A percentile compares a stretch with the other conserved stretches of the same genome.
Evolutionary conservation across 805 yeast species (phyloP).

Genomic region (Metschnikowia koreensis): DNA sequence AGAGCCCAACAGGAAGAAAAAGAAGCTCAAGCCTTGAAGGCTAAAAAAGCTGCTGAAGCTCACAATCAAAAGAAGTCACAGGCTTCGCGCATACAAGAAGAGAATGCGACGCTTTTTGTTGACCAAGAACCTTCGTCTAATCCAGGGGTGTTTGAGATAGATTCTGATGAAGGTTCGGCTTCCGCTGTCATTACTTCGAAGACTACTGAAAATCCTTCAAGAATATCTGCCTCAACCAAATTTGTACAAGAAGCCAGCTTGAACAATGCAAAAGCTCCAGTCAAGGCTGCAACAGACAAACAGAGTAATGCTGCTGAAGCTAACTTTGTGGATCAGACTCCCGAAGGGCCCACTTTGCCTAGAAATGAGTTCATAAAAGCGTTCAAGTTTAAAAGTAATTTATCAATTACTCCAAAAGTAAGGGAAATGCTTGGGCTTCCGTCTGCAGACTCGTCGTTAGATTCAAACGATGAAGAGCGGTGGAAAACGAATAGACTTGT

Average conservation of each 20-base stretch:
- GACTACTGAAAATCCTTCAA: no score
- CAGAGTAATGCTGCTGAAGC: background rate
- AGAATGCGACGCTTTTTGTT: no score
- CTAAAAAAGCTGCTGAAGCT: no score
- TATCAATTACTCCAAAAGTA: constrained; percentile 13
- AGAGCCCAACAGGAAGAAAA: no score
- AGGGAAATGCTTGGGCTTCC: constrained; percentile 11
- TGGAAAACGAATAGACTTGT: constrained; percentile 6
- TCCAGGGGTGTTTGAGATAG: no score
- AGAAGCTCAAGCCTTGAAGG: no score
- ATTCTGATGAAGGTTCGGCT: no score
- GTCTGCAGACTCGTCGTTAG: constrained; percentile 3
- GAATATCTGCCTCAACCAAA: background rate
- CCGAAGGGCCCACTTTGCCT: constrained; percentile 1
- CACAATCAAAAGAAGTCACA: no score
- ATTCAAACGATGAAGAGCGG: constrained; percentile 1
- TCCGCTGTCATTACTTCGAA: background rate
- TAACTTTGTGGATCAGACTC: background rate
- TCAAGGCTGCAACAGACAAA: no score
- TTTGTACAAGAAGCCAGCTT: background rate
- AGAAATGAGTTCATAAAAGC: constrained; percentile 13
- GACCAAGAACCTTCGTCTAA: no score
- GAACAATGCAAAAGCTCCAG: background rate
- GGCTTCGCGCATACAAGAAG: no score
- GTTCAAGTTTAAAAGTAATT: constrained; percentile 9